Evolutionary conservation across 148 eudicot genomes (phyloP).

Genomic region (Spergularia marina): DNA sequence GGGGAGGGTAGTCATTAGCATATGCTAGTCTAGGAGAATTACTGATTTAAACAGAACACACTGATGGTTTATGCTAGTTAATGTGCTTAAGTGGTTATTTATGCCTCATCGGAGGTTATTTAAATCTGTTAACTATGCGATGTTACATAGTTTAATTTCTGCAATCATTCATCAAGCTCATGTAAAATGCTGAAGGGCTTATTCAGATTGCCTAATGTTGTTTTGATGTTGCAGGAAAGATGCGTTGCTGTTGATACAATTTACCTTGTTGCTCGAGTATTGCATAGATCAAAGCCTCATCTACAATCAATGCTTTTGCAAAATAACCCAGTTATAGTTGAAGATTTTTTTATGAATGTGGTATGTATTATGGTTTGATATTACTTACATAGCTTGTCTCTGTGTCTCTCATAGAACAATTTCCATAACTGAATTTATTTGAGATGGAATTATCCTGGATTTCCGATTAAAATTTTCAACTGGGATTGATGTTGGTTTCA

Average conservation of each 20-base stretch:
- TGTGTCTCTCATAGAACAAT: neutral
- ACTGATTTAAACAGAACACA: neutral
- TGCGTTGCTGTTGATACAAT: slow-evolving; percentile 84
- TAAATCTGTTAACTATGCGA: neutral
- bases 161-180: neutral
- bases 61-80: neutral
- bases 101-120: neutral
- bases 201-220: slow-evolving; percentile 15
- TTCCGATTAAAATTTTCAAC: neutral
- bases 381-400: neutral
- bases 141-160: slow-evolving; percentile 8
- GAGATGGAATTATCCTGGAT: neutral
- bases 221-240: slow-evolving; percentile 75
- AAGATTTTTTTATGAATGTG: slow-evolving; percentile 77
- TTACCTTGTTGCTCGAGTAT: slow-evolving; percentile 73
- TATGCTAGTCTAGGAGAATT: neutral
- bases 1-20: neutral
- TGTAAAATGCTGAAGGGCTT: neutral
- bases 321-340: slow-evolving; percentile 69
- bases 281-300: slow-evolving; percentile 88
- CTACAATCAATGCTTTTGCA: slow-evolving; percentile 83
- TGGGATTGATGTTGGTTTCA: neutral
- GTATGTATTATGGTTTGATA: slow-evolving; percentile 39
- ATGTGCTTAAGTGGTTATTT: neutral
- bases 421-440: neutral